Evolutionary conservation across 75 land plant species (phyloP).

Genomic region (Pinus albicaulis): DNA sequence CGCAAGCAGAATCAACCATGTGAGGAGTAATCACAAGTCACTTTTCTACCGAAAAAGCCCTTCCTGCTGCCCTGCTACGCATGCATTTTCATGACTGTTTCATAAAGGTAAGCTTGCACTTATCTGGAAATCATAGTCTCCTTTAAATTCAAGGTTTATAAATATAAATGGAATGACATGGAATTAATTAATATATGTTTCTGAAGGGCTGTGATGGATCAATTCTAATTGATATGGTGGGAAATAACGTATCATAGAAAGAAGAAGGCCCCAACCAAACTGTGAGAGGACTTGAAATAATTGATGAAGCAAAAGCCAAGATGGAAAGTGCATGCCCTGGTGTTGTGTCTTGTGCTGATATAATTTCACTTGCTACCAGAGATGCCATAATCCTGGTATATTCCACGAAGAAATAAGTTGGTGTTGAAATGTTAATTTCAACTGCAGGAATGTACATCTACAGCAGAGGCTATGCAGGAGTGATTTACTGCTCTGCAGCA

Average conservation of each 20-base stretch:
- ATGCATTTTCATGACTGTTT: slow-evolving; percentile 45
- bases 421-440: too few species aligned
- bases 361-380: slow-evolving; percentile 21
- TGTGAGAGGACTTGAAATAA: slow-evolving; percentile 15
- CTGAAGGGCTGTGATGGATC: slow-evolving; percentile 22
- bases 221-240: slow-evolving; percentile 8
- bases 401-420: too few species aligned
- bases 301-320: slow-evolving; percentile 12
- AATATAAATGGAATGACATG: too few species aligned
- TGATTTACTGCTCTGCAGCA: too few species aligned
- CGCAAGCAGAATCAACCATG: slow-evolving; percentile 19
- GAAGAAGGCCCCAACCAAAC: slow-evolving; percentile 13
- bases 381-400: slow-evolving; percentile 6
- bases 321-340: slow-evolving; percentile 18
- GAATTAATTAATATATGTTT: too few species aligned
- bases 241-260: slow-evolving; percentile 10
- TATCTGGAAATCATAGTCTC: too few species aligned
- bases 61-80: slow-evolving; percentile 35
- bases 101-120: slow-evolving; percentile 16
- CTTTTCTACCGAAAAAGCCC: slow-evolving; percentile 15
- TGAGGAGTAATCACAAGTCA: slow-evolving; percentile 7
- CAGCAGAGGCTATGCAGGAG: too few species aligned
- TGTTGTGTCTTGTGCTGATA: slow-evolving; percentile 21
- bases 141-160: too few species aligned
- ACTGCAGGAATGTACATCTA: too few species aligned